phyloP scores from a whole-genome alignment of 805 yeast genomes.

The Kurtzmaniella cleridarum region DNA sequence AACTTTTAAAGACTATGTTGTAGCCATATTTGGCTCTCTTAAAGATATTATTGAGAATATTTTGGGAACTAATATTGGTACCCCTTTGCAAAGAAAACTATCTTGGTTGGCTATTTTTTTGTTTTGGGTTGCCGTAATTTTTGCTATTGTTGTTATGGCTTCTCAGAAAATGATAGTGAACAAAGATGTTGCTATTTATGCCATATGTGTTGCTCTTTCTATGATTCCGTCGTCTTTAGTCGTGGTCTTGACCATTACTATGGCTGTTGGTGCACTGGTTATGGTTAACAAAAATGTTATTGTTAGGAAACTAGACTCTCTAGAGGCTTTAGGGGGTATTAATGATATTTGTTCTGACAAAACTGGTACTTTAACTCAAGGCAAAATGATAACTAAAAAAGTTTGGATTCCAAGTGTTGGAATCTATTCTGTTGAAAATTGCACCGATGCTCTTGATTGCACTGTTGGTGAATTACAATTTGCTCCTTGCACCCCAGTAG shows the following conservation, averaged over 20 bases:
- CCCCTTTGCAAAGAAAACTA: slow-evolving; percentile 42
- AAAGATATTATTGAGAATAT: slow-evolving; percentile 39
- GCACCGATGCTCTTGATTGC: slow-evolving; percentile 31
- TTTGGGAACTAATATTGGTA: slow-evolving; percentile 43
- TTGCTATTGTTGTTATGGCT: slow-evolving; percentile 35
- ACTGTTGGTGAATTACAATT: slow-evolving; percentile 37
- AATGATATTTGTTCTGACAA: slow-evolving; percentile 37
- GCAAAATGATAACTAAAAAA: slow-evolving; percentile 32
- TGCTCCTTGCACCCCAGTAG: slow-evolving; percentile 21
- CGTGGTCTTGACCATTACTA: slow-evolving; percentile 35
- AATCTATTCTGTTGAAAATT: slow-evolving; percentile 25
- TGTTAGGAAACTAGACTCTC: slow-evolving; percentile 32
- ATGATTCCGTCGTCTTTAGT: slow-evolving; percentile 36
- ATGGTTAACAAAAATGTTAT: slow-evolving; percentile 32
- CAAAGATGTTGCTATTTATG: slow-evolving; percentile 33
- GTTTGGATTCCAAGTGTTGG: slow-evolving; percentile 33
- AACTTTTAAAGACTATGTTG: slow-evolving; percentile 31
- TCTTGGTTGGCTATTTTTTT: slow-evolving; percentile 46
- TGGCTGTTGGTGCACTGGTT: slow-evolving; percentile 37
- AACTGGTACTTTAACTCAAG: slow-evolving; percentile 36
- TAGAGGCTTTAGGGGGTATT: slow-evolving; percentile 36
- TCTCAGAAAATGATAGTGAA: slow-evolving; percentile 29
- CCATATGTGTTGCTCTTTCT: slow-evolving; percentile 36
- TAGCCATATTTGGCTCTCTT: slow-evolving; percentile 30
- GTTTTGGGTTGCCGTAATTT: slow-evolving; percentile 40